Percentiles rank a stretch among this genome's conserved stretches.
Evolutionary conservation across 139 green algal species (phyloP).

Genomic region (Tetraselmis chui): DNA sequence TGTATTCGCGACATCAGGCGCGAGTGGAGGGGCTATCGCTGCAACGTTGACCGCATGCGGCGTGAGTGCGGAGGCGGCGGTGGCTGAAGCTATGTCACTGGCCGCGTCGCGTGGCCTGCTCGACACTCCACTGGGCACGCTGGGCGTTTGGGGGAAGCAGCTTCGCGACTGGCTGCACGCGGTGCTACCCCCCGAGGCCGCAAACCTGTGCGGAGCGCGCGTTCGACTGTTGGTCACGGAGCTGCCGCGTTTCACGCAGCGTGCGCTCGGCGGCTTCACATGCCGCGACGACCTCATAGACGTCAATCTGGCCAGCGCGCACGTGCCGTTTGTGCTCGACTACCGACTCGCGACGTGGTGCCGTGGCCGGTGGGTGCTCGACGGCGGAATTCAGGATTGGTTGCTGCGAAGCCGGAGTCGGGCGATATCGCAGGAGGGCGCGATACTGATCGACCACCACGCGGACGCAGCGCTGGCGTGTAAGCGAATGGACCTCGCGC

Average conservation of each 20-base stretch:
- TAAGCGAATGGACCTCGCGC: not conserved
- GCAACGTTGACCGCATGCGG: not conserved
- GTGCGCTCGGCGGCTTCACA: not conserved
- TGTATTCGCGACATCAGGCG: no score
- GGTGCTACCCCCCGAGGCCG: not conserved
- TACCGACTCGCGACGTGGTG: not conserved
- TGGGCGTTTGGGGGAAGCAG: not conserved
- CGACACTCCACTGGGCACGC: not conserved
- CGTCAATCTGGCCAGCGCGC: not conserved
- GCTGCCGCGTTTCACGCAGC: not conserved
- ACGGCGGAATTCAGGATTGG: not conserved
- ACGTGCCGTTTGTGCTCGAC: conserved; percentile 8
- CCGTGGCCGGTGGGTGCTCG: not conserved
- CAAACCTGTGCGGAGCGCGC: not conserved
- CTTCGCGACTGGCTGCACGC: not conserved
- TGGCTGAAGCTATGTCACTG: not conserved
- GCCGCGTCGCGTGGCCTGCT: not conserved
- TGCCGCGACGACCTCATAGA: conserved; percentile 8
- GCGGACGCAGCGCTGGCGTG: not conserved
- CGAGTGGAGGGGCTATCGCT: not conserved
- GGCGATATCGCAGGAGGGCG: not conserved
- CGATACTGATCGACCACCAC: not conserved
- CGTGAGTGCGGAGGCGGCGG: not conserved
- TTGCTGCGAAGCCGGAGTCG: not conserved
- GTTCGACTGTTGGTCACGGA: not conserved